Evolutionary conservation across 805 yeast genomes (phyloP).

Genomic region (Dipodascus geniculatus): DNA sequence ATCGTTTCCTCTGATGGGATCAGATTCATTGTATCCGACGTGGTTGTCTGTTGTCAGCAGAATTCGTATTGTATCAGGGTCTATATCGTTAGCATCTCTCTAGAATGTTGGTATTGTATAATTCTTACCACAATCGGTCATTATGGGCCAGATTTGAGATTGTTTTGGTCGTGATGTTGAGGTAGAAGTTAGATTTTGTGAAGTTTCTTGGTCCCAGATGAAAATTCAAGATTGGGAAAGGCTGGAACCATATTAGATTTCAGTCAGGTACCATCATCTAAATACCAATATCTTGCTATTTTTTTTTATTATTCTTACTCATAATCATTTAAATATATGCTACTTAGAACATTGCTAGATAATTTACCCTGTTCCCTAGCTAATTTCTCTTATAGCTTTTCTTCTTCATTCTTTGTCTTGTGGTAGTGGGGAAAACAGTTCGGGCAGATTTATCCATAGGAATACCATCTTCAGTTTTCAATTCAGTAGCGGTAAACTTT

Average conservation of each 20-base stretch:
- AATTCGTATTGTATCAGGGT: conserved; percentile 60
- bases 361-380: too few relatives aligned
- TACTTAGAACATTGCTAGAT: too few relatives aligned
- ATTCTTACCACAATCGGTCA: neutral
- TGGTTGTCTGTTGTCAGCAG: conserved; percentile 91
- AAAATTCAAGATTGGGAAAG: neutral
- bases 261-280: too few relatives aligned
- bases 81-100: too few relatives aligned
- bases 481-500: neutral
- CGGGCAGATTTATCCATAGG: neutral
- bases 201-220: too few relatives aligned
- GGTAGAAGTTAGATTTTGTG: too few relatives aligned
- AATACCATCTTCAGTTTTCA: neutral
- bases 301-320: too few relatives aligned
- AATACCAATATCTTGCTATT: too few relatives aligned
- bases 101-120: too few relatives aligned
- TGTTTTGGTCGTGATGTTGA: neutral
- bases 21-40: conserved; percentile 85
- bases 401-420: neutral
- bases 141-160: neutral
- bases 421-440: neutral
- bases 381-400: neutral
- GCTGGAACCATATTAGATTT: neutral
- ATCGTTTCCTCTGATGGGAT: conserved; percentile 84
- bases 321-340: too few relatives aligned